A percentile compares a stretch with the other conserved stretches of the same genome.
phyloP scores from a whole-genome alignment of 73 alveolate species.

The Tetrahymena borealis region DNA sequence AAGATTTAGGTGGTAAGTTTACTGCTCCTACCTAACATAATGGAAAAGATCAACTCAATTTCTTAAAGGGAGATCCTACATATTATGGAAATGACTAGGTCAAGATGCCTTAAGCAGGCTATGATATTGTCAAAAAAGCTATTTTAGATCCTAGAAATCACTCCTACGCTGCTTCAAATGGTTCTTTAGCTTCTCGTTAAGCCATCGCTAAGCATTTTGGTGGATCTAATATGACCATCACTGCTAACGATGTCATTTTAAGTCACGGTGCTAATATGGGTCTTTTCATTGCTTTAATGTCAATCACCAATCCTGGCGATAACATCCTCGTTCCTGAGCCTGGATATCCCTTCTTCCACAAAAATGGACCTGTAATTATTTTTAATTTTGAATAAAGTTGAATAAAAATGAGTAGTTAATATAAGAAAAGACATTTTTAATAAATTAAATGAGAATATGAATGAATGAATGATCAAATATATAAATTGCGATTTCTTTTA shows the following conservation, averaged over 20 bases:
- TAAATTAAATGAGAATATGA: too few relatives aligned
- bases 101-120: slow-evolving; percentile 21
- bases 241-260: slow-evolving; percentile 62
- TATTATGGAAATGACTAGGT: slow-evolving; percentile 20
- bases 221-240: slow-evolving; percentile 13
- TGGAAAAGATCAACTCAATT: not conserved
- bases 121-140: slow-evolving; percentile 14
- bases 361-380: not conserved
- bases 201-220: slow-evolving; percentile 22
- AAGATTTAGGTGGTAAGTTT: slow-evolving; percentile 3
- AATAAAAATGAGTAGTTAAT: too few relatives aligned
- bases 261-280: slow-evolving; percentile 73
- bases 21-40: slow-evolving; percentile 4
- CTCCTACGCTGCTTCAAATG: slow-evolving; percentile 27
- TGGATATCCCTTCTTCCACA: slow-evolving; percentile 65
- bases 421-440: too few relatives aligned
- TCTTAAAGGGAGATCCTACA: slow-evolving; percentile 42
- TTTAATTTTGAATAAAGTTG: not conserved
- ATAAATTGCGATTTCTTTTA: too few relatives aligned
- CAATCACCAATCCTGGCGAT: slow-evolving; percentile 66
- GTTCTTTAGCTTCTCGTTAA: slow-evolving; percentile 21
- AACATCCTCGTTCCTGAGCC: slow-evolving; percentile 81
- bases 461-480: too few relatives aligned
- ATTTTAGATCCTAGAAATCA: slow-evolving; percentile 17
- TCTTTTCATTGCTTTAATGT: slow-evolving; percentile 51